Evolutionary conservation across 768 basidiomycete species (phyloP).

Genomic region (Naganishia antarctica): DNA sequence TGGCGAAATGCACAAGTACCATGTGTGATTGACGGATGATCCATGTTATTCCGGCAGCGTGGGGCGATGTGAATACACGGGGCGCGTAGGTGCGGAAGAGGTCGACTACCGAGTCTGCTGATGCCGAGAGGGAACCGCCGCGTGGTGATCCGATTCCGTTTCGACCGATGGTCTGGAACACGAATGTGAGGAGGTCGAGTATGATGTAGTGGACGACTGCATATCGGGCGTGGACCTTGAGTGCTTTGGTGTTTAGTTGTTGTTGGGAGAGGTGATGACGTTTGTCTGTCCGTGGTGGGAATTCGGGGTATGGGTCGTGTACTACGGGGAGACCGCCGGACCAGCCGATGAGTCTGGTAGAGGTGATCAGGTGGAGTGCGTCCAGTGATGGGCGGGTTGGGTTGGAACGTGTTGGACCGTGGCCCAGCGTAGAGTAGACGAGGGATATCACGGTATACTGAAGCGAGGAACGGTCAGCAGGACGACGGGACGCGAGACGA

Average conservation of each 20-base stretch:
- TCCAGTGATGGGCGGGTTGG: slow-evolving; percentile 6
- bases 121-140: slow-evolving; percentile 1
- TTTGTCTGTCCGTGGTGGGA: neutral
- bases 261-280: neutral
- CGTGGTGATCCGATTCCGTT: neutral
- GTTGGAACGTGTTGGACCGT: slow-evolving; percentile 1
- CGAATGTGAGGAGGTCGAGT: slow-evolving; percentile 10
- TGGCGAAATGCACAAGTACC: neutral
- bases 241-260: neutral
- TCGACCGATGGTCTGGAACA: slow-evolving; percentile 12
- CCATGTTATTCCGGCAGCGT: neutral
- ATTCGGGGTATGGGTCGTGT: slow-evolving; percentile 5
- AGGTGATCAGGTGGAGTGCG: slow-evolving; percentile 25
- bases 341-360: slow-evolving; percentile 27
- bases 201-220: slow-evolving; percentile 3
- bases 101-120: neutral
- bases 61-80: neutral
- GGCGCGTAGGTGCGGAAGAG: neutral
- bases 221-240: slow-evolving; percentile 10
- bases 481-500: neutral
- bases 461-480: too few relatives aligned
- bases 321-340: neutral
- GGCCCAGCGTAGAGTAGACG: slow-evolving; percentile 10
- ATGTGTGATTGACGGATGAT: neutral
- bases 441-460: slow-evolving; percentile 23